phyloP scores from a whole-genome alignment of 1,284 basidiomycete species.

The Tilletiaria anomala region DNA sequence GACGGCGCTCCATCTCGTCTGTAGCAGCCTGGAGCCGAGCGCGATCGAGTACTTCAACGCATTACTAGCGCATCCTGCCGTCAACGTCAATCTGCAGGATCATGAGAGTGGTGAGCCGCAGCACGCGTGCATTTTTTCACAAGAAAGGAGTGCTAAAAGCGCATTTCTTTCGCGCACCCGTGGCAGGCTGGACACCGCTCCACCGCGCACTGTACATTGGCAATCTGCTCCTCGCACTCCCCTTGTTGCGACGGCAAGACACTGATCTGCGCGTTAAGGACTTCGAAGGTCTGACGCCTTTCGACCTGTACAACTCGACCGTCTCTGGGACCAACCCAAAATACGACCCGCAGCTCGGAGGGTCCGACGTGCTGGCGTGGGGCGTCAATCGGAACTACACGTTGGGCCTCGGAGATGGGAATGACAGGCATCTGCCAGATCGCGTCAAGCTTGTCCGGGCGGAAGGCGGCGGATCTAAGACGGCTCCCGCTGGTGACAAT shows the following conservation, averaged over 20 bases:
- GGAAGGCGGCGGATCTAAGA: too few relatives aligned
- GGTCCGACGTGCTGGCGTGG: constrained; percentile 66
- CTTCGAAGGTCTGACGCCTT: constrained; percentile 75
- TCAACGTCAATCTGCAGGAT: constrained; percentile 73
- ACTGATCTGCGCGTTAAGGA: constrained; percentile 67
- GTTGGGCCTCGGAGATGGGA: constrained; percentile 65
- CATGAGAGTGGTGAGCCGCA: too few relatives aligned
- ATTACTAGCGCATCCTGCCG: constrained; percentile 59
- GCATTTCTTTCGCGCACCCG: too few relatives aligned
- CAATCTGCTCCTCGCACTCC: constrained; percentile 61
- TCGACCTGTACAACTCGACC: constrained; percentile 69
- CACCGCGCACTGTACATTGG: constrained; percentile 80
- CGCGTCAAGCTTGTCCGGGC: constrained; percentile 49
- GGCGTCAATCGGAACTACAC: constrained; percentile 57
- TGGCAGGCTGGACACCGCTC: constrained; percentile 71
- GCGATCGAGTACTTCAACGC: constrained; percentile 65
- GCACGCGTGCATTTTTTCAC: too few relatives aligned
- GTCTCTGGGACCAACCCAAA: constrained; percentile 28
- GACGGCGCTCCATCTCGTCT: constrained; percentile 67
- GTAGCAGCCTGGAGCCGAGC: constrained; percentile 50
- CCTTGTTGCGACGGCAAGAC: constrained; percentile 61
- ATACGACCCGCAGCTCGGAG: not conserved
- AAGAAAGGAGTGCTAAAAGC: too few relatives aligned
- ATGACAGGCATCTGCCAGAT: constrained; percentile 68
- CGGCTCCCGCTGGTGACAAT: too few relatives aligned